Conservation (phyloP, 2,329 filamentous ascomycete genomes). For the Talaromyces rugulosus region DNA sequence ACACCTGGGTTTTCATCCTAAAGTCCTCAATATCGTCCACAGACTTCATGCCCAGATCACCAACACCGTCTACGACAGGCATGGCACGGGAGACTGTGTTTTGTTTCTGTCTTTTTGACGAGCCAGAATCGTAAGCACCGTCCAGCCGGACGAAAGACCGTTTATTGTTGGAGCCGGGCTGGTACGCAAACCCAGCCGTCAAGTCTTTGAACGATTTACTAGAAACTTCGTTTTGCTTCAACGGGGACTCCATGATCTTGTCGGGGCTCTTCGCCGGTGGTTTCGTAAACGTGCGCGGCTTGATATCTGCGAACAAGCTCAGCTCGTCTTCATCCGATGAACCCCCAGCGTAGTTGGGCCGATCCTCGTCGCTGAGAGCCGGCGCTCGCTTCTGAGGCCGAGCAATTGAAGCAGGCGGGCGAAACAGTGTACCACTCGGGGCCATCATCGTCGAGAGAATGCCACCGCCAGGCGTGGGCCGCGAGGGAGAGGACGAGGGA, state of each 20-base stretch:
- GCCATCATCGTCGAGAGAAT: slow-evolving; percentile 63
- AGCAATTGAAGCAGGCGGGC: slow-evolving; percentile 42
- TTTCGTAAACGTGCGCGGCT: slow-evolving; percentile 54
- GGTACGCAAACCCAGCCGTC: slow-evolving; percentile 39
- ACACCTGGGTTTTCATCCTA: slow-evolving; percentile 47
- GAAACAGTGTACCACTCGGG: slow-evolving; percentile 69
- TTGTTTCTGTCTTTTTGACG: slow-evolving; percentile 39
- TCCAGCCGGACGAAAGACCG: slow-evolving; percentile 43
- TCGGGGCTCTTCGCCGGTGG: slow-evolving; percentile 32
- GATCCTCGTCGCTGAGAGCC: slow-evolving; percentile 51
- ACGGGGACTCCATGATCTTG: slow-evolving; percentile 40
- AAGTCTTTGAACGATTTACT: slow-evolving; percentile 40
- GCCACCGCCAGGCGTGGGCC: slow-evolving; percentile 31
- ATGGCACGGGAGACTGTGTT: slow-evolving; percentile 43
- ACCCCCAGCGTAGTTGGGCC: slow-evolving; percentile 57
- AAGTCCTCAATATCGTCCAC: slow-evolving; percentile 51
- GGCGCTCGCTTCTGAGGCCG: slow-evolving; percentile 37
- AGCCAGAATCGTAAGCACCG: slow-evolving; percentile 32
- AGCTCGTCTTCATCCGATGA: slow-evolving; percentile 57
- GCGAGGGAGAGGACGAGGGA: slow-evolving; percentile 40
- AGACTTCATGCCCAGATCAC: slow-evolving; percentile 33
- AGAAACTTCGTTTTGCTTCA: slow-evolving; percentile 23
- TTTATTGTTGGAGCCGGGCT: slow-evolving; percentile 30
- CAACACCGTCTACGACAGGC: slow-evolving; percentile 26
- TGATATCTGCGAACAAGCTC: slow-evolving; percentile 53